These are phyloP conservation scores for Dentipellis fragilis DNA, from an alignment of 768 basidiomycete species.

Conservation along the genomic window DNA sequence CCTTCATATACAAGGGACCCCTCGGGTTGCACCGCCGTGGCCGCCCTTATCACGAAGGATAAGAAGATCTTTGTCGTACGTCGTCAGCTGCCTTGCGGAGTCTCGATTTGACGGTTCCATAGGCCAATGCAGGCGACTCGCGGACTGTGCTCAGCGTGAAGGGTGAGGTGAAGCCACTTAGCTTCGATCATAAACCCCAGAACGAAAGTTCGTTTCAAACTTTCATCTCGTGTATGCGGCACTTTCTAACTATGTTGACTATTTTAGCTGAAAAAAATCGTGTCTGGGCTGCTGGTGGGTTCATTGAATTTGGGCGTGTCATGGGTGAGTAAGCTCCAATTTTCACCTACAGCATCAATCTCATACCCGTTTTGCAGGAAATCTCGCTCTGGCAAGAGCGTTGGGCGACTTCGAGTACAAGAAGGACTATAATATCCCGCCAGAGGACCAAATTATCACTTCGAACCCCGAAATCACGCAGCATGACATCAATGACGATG, in stretches of 20 bases:
- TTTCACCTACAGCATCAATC: background rate
- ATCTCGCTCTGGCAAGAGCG: conserved; percentile 89
- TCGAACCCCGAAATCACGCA: conserved; percentile 83
- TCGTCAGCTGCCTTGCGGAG: background rate
- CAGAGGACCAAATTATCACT: conserved; percentile 92
- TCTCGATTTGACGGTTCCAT: conserved; percentile 1
- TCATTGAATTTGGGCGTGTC: conserved; percentile 92
- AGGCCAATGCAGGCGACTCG: conserved; percentile 99
- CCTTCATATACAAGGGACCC: conserved; percentile 83
- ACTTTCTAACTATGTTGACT: conserved; percentile 7
- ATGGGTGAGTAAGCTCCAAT: conserved; percentile 50
- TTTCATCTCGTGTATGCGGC: conserved; percentile 1
- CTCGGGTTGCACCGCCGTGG: conserved; percentile 93
- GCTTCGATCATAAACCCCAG: conserved; percentile 92
- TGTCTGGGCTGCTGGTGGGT: conserved; percentile 87
- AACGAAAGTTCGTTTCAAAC: conserved; percentile 51
- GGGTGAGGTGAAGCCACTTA: conserved; percentile 81
- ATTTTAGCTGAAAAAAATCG: conserved; percentile 68
- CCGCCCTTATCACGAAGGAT: conserved; percentile 73
- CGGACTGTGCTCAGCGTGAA: conserved; percentile 78
- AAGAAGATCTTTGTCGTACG: conserved; percentile 72
- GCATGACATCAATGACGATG: conserved; percentile 77
- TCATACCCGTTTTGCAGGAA: conserved; percentile 42
- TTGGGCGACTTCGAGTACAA: conserved; percentile 99
- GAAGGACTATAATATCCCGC: conserved; percentile 70